phyloP scores from a whole-genome alignment of 805 yeast genomes.

The Myxozyma neglecta region DNA sequence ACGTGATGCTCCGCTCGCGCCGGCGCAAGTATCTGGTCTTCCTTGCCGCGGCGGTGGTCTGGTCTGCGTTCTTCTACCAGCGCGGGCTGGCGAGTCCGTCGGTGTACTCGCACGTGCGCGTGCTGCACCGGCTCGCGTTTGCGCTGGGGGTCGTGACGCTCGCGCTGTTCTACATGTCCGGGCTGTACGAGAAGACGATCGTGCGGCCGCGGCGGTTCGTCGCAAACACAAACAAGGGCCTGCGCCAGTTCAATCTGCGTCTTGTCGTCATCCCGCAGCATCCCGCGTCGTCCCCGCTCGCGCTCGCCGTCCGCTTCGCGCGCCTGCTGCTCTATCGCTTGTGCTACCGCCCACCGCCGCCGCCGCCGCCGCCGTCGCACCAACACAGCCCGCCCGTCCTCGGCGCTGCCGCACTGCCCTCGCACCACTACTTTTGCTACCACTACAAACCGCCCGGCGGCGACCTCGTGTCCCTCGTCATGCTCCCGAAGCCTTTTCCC shows the following conservation, averaged over 20 bases:
- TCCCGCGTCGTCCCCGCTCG: slow-evolving; percentile 17
- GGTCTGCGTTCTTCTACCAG: slow-evolving; percentile 39
- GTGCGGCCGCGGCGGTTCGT: slow-evolving; percentile 78
- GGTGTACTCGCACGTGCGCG: slow-evolving; percentile 41
- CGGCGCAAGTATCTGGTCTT: slow-evolving; percentile 64
- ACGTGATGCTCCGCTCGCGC: slow-evolving; percentile 64
- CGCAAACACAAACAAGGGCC: slow-evolving; percentile 81
- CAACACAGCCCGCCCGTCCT: slow-evolving; percentile 1
- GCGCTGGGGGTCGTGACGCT: slow-evolving; percentile 65
- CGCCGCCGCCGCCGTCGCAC: neutral
- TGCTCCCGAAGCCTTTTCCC: slow-evolving; percentile 78
- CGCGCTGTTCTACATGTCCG: slow-evolving; percentile 77
- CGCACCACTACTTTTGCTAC: slow-evolving; percentile 25
- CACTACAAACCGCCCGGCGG: slow-evolving; percentile 50
- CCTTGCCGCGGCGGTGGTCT: slow-evolving; percentile 36
- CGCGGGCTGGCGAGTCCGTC: slow-evolving; percentile 39
- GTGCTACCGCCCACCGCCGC: slow-evolving; percentile 11
- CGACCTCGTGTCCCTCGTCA: slow-evolving; percentile 73
- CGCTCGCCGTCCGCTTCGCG: slow-evolving; percentile 46
- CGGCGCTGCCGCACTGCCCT: slow-evolving; percentile 23
- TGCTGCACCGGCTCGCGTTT: slow-evolving; percentile 48
- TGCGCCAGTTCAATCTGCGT: slow-evolving; percentile 66
- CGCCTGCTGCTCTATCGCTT: slow-evolving; percentile 15
- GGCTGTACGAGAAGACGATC: slow-evolving; percentile 84
- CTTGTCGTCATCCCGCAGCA: slow-evolving; percentile 36